Base-by-base conservation (phyloP, 306 rosid genomes). In the Fragaria nilgerrensis region DNA sequence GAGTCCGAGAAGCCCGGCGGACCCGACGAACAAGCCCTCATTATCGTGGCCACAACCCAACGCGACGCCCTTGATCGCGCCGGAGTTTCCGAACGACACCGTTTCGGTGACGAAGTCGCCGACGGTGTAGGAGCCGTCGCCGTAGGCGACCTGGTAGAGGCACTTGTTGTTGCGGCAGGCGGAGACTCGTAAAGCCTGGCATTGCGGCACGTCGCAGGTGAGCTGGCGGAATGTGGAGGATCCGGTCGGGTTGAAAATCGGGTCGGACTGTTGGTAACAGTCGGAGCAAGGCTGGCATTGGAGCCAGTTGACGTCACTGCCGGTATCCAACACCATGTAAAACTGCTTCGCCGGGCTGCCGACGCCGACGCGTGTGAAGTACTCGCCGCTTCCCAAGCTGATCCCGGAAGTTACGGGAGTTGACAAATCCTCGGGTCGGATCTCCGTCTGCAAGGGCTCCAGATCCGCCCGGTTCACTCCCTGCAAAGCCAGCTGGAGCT, bases 281-380 rank as follows among this genome's bases (percentile, higher is more conserved):
- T 92, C 96, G 45, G 87, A 11, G 75, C 99, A 96, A 0, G 99
- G 99, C 79, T 87, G 36, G 82, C 99, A 92, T 37, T 96, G 99
- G 48, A 96, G 86, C 99, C 99, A 92, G 66, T 88, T 91, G 11
- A 96, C 73, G 79, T 96, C 99, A 50, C 97, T 89, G 11, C 97
- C 98, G 0, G 98, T 96, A 69, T 96, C 99, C n/a, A 89, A 89
- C 19, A 86, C 94, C 99, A 96, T 89, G 86, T 83, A 92, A 50
- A 79, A 89, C 0, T 84, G 85, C 73, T 84, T 85, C 0, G 91
- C 55, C 43, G 99, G 99, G 0, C 16, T 67, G 0, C 99, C 99
- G 16, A 96, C 90, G 0, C 91, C 94, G 59, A 96, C 62, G 7
- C 93, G 85, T 4, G 94, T 23, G 86, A 96, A 96, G 82, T 92